Base-by-base conservation (phyloP, 352 stramenopile species). In the Globisporangium canariense region DNA sequence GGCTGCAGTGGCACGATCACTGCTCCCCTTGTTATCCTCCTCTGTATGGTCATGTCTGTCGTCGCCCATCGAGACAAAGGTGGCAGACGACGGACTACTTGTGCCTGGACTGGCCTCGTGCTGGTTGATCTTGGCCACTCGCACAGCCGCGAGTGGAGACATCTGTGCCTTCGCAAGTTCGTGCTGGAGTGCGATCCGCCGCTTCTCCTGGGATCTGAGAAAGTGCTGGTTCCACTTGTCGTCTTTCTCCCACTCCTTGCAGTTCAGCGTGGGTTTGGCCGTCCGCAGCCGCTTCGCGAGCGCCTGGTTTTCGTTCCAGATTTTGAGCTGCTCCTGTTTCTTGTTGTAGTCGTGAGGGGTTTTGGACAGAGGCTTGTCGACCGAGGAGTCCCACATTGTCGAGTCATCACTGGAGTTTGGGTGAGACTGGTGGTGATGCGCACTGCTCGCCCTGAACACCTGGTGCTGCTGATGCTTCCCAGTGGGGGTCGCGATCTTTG, bases 161-260 rank as follows among this genome's bases (percentile, higher is more conserved):
- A 65, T 58, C 40, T 89, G 74, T 34, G 76, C 74, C 57, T 75
- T 77, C 4, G 62, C 40, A 25, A 92, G 58, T 30, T 90, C 81
- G 10, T 90, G 64, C 53, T 90, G 81, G 1, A 92, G 58, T 6
- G 74, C 69, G 1, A 74, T 67, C 6, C 83, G 72, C 4, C 78
- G 62, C 43, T 65, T 80, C 55, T 92, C 79, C 25, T 90, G 77
- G 1, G 68, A 78, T 65, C 76, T 84, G 4, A 90, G 64, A 25
- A 83, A 90, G 6, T 89, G 71, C 61, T 90, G 79, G 22, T 86
- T 86, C 76, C 80, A 82, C 62, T 91, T 88, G 41, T 78, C 78
- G 41, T 90, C 82, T 58, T 85, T 86, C 60, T 89, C 71, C 82
- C 80, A 90, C 58, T 88, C 74, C 40, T 90, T 89, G 46, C 68